Base-by-base conservation (phyloP, 306 rosid genomes). In the Nissolia schottii region DNA sequence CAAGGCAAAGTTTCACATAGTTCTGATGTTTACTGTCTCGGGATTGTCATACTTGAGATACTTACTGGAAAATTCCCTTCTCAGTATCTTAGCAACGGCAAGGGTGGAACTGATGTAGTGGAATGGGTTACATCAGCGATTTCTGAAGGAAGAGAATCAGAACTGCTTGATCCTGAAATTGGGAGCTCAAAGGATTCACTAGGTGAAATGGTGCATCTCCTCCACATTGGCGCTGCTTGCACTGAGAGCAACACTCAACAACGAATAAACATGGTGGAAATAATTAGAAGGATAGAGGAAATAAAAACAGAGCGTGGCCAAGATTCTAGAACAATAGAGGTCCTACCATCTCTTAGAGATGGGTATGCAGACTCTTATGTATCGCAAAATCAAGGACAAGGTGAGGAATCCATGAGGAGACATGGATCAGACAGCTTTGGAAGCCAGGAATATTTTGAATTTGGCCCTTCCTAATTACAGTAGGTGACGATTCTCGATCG, bases 51-150 rank as follows among this genome's bases (percentile, higher is more conserved):
- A 18, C 90, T 93, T 7, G 98, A 93, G 72, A 80, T 86, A 16
- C 83, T 89, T 29, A 87, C 94, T 0, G 97, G 97, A 9, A 90
- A 89, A 71, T 90, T 79, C 18, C 98, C 98, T 11, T 82, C 88
- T 12, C 96, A 89, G 12, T 93, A 93, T 68, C 87, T 87, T 4
- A 57, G 45, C 74, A 85, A 69, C 0, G 84, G 84, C 0, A 85
- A 82, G 14, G 98, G 97, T 3, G 93, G 96, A 29, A 83, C 65
- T 7, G 98, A 93, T 60, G 61, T 88, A 18, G 93, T 86, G 18
- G 83, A 82, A 35, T 89, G 93, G 93, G 92, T 85, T 38, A 13
- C 75, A 4, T 80, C 86, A 0, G 89, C 90, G 3, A 70, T 89
- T 37, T 66, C 80, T 1, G 96, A 88, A 54, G 83, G 85, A n/a